Percentiles rank a stretch among this genome's conserved stretches.
Evolutionary conservation across 2,329 filamentous ascomycete genomes (phyloP).

Genomic region (Sarocladiaceae sp.): DNA sequence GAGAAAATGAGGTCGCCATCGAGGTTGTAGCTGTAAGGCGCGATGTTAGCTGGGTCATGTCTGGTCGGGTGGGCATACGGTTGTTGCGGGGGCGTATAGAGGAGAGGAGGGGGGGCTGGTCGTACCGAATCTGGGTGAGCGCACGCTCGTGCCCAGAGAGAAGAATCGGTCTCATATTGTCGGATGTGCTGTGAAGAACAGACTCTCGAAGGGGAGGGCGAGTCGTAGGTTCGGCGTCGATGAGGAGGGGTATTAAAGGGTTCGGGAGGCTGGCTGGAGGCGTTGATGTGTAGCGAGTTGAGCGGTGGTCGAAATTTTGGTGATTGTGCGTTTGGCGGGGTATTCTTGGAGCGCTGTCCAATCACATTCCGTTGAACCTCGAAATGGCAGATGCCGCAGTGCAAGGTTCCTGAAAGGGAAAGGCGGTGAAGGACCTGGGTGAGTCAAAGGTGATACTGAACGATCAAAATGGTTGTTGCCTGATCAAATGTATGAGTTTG

Average conservation of each 20-base stretch:
- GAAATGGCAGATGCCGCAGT: neutral
- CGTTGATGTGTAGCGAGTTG: constrained; percentile 12
- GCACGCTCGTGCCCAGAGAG: constrained; percentile 95
- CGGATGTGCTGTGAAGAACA: constrained; percentile 14
- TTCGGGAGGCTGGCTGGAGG: constrained; percentile 21
- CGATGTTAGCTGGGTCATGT: neutral
- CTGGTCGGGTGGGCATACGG: neutral
- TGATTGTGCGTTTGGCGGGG: constrained; percentile 42
- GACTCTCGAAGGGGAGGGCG: constrained; percentile 13
- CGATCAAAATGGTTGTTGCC: too few species aligned
- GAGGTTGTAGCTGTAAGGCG: constrained; percentile 65
- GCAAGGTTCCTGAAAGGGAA: neutral
- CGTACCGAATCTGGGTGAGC: constrained; percentile 82
- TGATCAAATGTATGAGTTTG: too few species aligned
- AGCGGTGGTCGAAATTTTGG: constrained; percentile 36
- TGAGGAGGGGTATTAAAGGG: constrained; percentile 18
- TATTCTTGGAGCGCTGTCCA: too few species aligned
- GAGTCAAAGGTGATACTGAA: constrained; percentile 1
- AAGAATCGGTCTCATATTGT: constrained; percentile 91
- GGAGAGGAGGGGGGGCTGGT: neutral
- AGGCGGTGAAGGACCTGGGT: constrained; percentile 3
- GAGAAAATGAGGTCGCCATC: constrained; percentile 98
- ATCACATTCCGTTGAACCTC: too few species aligned
- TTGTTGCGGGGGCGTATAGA: neutral
- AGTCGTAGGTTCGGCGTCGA: constrained; percentile 8